Percentiles rank a stretch among this genome's conserved stretches.
Conservation (phyloP, 768 basidiomycete genomes). For the Grammothele lineata region DNA sequence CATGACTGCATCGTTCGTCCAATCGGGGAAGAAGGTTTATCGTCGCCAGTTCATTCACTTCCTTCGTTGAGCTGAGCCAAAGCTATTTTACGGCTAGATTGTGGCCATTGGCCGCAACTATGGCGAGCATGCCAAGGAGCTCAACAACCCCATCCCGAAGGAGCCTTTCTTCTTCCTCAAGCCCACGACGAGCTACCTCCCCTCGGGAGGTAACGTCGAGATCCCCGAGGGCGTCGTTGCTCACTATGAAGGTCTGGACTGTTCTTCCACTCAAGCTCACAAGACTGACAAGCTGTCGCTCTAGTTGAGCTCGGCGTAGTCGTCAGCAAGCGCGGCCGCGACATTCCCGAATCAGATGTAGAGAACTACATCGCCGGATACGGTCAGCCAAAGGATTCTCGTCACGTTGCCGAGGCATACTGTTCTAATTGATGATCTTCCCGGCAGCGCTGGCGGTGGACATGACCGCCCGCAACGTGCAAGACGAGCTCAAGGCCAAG, state of each 20-base stretch:
- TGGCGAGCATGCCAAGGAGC: constrained; percentile 85
- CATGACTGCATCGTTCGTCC: constrained; percentile 39
- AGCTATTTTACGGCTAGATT: constrained; percentile 45
- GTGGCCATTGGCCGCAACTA: constrained; percentile 97
- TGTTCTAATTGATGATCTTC: not conserved
- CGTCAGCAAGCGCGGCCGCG: constrained; percentile 82
- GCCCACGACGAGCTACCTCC: constrained; percentile 86
- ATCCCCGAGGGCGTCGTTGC: constrained; percentile 79
- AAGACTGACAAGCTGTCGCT: not conserved
- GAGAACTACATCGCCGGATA: constrained; percentile 87
- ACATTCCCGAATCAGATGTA: constrained; percentile 73
- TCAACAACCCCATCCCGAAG: constrained; percentile 82
- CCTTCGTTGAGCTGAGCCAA: not conserved
- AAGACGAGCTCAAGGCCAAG: constrained; percentile 86
- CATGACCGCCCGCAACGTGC: constrained; percentile 94
- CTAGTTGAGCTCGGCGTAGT: constrained; percentile 95
- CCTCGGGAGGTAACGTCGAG: constrained; percentile 75
- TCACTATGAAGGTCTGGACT: constrained; percentile 82
- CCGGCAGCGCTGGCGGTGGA: constrained; percentile 85
- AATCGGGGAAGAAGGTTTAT: constrained; percentile 43
- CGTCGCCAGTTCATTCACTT: not conserved
- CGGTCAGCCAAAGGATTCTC: constrained; percentile 39
- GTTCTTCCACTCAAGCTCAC: not conserved
- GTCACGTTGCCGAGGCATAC: not conserved
- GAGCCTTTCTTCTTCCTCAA: constrained; percentile 99